phyloP scores from a whole-genome alignment of 2,329 filamentous ascomycete species.

The Teratosphaeriaceae sp. region DNA sequence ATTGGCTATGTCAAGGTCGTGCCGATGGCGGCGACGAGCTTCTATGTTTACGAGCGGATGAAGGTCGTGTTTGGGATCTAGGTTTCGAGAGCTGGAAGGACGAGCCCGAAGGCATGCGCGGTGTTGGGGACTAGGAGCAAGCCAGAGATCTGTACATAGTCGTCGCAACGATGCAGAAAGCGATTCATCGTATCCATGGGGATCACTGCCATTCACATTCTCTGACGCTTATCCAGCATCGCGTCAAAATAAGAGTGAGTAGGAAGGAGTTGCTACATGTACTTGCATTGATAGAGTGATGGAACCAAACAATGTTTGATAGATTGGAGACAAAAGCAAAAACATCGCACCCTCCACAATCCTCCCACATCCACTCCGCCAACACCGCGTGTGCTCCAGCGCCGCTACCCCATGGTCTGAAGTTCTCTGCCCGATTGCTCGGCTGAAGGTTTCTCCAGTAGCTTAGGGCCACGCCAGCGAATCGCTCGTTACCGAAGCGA shows the following conservation, averaged over 20 bases:
- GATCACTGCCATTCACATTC: too few species aligned
- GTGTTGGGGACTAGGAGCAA: too few species aligned
- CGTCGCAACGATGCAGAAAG: too few species aligned
- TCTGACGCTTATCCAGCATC: too few species aligned
- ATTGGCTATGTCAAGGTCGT: constrained; percentile 95
- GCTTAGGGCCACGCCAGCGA: constrained; percentile 47
- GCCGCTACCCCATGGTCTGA: constrained; percentile 49
- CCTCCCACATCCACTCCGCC: constrained; percentile 26
- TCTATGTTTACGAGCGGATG: constrained; percentile 60
- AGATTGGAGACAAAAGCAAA: constrained; percentile 19
- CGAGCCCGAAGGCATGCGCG: too few species aligned
- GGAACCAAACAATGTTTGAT: constrained; percentile 23
- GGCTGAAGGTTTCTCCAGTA: constrained; percentile 50
- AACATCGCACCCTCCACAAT: constrained; percentile 29
- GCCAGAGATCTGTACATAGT: too few species aligned
- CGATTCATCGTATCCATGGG: too few species aligned
- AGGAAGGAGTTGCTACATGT: too few species aligned
- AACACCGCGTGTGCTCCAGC: constrained; percentile 44
- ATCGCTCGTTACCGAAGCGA: constrained; percentile 51
- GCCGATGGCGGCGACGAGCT: constrained; percentile 73
- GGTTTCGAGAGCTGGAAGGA: too few species aligned
- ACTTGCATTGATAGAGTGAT: neutral
- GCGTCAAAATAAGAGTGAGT: too few species aligned
- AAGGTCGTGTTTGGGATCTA: constrained; percentile 52
- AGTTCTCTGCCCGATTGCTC: constrained; percentile 54